Conservation (phyloP, 2,329 filamentous ascomycete genomes). For the Trichoderma lentiforme region DNA sequence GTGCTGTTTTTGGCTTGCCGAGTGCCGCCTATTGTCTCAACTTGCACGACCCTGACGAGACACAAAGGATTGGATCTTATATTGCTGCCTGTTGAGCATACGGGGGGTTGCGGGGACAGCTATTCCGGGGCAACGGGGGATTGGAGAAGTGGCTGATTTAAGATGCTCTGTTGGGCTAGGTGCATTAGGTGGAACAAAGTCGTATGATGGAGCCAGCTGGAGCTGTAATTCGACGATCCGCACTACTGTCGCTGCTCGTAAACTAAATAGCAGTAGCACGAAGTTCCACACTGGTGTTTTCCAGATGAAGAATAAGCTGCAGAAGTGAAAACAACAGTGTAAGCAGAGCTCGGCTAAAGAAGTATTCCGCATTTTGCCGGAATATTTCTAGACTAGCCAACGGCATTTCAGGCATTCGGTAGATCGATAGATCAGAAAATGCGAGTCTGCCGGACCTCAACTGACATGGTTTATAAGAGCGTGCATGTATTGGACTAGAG, state of each 20-base stretch:
- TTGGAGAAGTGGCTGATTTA: background rate
- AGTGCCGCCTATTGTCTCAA: background rate
- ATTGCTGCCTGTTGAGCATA: slow-evolving; percentile 4
- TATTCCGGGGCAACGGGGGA: slow-evolving; percentile 5
- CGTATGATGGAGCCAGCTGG: background rate
- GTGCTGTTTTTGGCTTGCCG: background rate
- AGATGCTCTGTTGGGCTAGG: background rate
- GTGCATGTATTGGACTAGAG: background rate
- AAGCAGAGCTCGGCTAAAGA: background rate
- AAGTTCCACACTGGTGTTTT: background rate
- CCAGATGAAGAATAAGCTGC: background rate
- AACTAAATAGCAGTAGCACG: background rate
- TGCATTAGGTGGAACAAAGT: background rate
- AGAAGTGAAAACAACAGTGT: background rate
- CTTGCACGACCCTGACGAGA: background rate
- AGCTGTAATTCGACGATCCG: background rate
- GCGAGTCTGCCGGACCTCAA: background rate
- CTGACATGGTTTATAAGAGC: background rate
- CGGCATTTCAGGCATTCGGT: background rate
- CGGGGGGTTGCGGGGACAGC: background rate
- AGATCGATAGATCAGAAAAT: background rate
- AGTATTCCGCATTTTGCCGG: background rate
- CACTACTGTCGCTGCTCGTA: background rate
- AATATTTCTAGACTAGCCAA: background rate
- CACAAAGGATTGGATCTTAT: background rate